Conservation (phyloP, 768 basidiomycete species). For the Brasilioporus rufonigricans region DNA sequence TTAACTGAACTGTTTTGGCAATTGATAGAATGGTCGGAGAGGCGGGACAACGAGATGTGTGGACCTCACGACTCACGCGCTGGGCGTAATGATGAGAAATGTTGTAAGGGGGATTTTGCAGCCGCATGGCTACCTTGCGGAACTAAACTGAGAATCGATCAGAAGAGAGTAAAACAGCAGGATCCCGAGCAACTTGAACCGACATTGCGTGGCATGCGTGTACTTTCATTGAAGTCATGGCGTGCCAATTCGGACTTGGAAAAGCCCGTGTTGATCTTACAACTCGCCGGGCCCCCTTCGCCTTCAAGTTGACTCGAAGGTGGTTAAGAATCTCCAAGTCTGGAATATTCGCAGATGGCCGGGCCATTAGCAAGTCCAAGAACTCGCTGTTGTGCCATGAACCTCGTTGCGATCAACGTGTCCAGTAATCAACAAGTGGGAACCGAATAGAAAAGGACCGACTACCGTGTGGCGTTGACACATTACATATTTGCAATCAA, state of each 20-base stretch:
- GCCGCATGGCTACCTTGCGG: constrained; percentile 9
- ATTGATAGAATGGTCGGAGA: neutral
- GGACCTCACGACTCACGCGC: neutral
- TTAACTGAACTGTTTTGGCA: neutral
- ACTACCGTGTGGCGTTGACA: too few species aligned
- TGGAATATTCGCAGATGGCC: too few species aligned
- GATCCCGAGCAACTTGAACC: neutral
- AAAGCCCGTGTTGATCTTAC: too few species aligned
- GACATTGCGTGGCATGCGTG: neutral
- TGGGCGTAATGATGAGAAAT: neutral
- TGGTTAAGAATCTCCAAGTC: too few species aligned
- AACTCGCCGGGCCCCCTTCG: neutral
- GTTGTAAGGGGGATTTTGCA: neutral
- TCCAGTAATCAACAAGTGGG: too few species aligned
- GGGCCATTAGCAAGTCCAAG: too few species aligned
- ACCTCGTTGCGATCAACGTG: too few species aligned
- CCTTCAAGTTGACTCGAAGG: too few species aligned
- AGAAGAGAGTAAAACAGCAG: neutral
- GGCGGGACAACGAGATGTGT: neutral
- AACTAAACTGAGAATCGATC: neutral
- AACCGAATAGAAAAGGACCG: too few species aligned
- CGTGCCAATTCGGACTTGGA: neutral
- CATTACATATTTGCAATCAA: too few species aligned
- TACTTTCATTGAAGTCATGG: neutral
- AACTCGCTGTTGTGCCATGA: too few species aligned